Base-by-base conservation (phyloP, 305 asterid genomes). In the Rubia peregrina region DNA sequence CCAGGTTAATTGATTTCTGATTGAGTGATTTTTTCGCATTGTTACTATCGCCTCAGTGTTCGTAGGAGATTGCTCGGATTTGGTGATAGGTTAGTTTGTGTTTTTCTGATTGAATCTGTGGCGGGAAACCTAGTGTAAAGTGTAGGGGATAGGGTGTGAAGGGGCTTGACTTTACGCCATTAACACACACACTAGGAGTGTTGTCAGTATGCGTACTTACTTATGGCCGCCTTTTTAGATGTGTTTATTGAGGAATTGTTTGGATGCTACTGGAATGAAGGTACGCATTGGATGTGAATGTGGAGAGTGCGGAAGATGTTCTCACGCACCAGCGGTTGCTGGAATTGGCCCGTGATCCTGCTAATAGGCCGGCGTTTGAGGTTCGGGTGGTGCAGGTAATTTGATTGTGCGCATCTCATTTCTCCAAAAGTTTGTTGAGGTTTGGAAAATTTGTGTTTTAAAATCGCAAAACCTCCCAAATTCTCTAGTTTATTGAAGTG, bases 211-310 rank as follows among this genome's bases (percentile, higher is more conserved):
- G n/a, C 12, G 67, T 63, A 63, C 68, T 63, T 41, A 41, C 63
- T 65, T 4, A 17, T 36, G 46, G 36, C 40, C 12, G 14, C 33
- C 43, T 71, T 48, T 14, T 40, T 43, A 67, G 61, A 61, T 65
- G 26, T 55, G 63, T 63, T 69, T 67, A 72, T 72, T 72, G 81
- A 78, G 59, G 73, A 22, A 60, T 67, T 40, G 44, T 63, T 60
- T 69, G n/a, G 38, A 30, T 68, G 59, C 59, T 75, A 75, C 69
- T 79, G 71, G 67, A 65, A 68, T 81, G 80, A 83, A 92, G 98
- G 87, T 93, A 93, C 77, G 98, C 97, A 26, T 77, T 85, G 86
- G 97, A 93, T 85, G 97, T 93, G 81, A 93, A 91, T 75, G 89
- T 87, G 70, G 96, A 91, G 75, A 91, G 95, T 71, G 95, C 95